Evolutionary conservation across 768 basidiomycete species (phyloP).

Genomic region (Macrolepiota fuliginosa): DNA sequence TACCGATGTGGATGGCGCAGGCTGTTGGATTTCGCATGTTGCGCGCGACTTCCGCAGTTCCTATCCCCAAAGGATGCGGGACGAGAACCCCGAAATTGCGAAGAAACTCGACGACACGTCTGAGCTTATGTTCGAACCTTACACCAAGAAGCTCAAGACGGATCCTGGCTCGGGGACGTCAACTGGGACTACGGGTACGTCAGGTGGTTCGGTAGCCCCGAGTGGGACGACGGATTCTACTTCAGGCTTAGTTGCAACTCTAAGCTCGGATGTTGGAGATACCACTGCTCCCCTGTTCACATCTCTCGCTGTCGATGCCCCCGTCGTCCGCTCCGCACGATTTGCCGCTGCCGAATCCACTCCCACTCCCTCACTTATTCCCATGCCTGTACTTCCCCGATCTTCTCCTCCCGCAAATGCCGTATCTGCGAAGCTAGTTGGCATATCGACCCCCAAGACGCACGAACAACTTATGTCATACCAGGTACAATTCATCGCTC

Average conservation of each 20-base stretch:
- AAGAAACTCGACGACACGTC: neutral
- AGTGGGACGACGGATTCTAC: too few relatives aligned
- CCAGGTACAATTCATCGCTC: neutral
- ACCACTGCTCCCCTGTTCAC: neutral
- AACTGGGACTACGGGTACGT: too few relatives aligned
- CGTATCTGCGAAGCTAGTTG: neutral
- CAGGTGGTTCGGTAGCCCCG: too few relatives aligned
- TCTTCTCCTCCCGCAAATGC: neutral
- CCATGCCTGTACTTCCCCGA: neutral
- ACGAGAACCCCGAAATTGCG: neutral
- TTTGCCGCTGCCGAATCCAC: neutral
- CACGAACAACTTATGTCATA: neutral
- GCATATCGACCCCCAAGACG: neutral
- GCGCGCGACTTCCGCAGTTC: neutral
- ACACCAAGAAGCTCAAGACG: neutral
- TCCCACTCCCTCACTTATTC: neutral
- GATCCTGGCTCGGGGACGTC: too few relatives aligned
- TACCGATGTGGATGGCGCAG: neutral
- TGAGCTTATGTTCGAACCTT: neutral
- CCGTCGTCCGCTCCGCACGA: neutral
- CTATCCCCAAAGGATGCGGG: neutral
- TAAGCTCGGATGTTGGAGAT: too few relatives aligned
- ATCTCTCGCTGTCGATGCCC: neutral
- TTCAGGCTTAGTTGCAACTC: neutral
- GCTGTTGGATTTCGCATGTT: neutral